Base-by-base conservation (phyloP, 345 rosid species). In the Aethionema arabicum region DNA sequence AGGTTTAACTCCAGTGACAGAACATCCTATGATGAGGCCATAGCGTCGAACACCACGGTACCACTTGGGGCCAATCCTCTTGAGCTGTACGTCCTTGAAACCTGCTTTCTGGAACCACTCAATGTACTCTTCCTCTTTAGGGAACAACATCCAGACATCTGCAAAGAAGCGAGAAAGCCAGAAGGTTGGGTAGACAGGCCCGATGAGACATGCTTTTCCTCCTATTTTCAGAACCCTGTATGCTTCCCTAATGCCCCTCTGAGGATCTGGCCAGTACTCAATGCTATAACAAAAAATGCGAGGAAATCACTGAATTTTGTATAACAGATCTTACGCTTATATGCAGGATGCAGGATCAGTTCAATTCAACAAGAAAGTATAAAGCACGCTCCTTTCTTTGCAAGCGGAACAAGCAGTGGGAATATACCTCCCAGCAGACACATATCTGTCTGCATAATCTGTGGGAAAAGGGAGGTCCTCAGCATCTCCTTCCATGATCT, bases 231-330 rank as follows among this genome's bases (percentile, higher is more conserved):
- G 70, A 36, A 93, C 96, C 52, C 99, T 84, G 77, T 93, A 93
- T 13, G 97, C 99, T 82, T 90, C 99, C 74, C 66, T 87, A 56
- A 93, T 90, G 36, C 99, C 99, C 21, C 99, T 84, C 74, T 87
- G 97, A 2, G 97, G 99, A 64, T 93, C 97, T 21, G 99, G 99
- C 99, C 99, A 93, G 77, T 93, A 93, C 85, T 93, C 99, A 12
- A 93, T 93, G 72, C 99, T 93, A 80, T 65, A 6, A 27, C 29
- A 31, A 1, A 21, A 2, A 21, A 21, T 1, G 27, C 27, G 2
- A 21, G 27, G 27, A 21, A 1, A 21, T 21, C 27, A 21, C 27
- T 21, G 2, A 21, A 21, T 1, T 21, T 21, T 21, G 27, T 21
- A 21, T 21, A 21, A 21, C 27, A 21, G 2, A 1, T 21, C 2